Evolutionary conservation across 164 flowering plant genomes (phyloP).

Genomic region (Annona squamosa): DNA sequence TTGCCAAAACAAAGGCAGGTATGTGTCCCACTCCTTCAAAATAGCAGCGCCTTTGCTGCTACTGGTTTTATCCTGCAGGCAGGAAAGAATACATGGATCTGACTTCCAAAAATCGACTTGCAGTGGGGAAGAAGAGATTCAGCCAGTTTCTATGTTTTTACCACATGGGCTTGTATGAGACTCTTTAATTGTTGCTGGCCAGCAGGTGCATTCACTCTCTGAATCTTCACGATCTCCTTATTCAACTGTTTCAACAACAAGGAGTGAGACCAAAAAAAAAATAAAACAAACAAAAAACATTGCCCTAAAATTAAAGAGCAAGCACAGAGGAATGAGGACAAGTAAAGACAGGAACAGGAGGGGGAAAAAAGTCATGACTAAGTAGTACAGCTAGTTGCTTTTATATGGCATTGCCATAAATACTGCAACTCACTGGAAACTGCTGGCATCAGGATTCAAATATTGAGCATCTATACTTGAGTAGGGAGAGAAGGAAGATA

Average conservation of each 20-base stretch:
- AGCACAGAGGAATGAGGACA: neutral
- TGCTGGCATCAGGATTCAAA: no score
- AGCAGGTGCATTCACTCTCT: conserved; percentile 82
- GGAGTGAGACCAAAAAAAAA: neutral
- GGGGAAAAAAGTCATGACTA: neutral
- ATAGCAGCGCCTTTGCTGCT: conserved; percentile 73
- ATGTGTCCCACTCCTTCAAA: conserved; percentile 83
- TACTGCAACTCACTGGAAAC: no score
- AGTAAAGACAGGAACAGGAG: neutral
- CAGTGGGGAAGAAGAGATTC: neutral
- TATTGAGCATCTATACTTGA: no score
- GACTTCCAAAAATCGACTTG: neutral
- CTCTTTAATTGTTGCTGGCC: conserved; percentile 92
- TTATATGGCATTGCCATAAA: no score
- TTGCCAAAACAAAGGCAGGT: conserved; percentile 91
- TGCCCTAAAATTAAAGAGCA: neutral
- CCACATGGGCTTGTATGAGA: conserved; percentile 93
- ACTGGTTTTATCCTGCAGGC: conserved; percentile 87
- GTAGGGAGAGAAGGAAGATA: no score
- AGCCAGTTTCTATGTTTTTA: conserved; percentile 30
- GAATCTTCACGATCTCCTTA: conserved; percentile 91
- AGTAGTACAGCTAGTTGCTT: neutral
- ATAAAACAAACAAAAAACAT: neutral
- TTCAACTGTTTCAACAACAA: conserved; percentile 48
- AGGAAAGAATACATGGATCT: neutral